Evolutionary conservation across 371 early-diverging fungal species (phyloP).

Genomic region (Mucor mucedo): DNA sequence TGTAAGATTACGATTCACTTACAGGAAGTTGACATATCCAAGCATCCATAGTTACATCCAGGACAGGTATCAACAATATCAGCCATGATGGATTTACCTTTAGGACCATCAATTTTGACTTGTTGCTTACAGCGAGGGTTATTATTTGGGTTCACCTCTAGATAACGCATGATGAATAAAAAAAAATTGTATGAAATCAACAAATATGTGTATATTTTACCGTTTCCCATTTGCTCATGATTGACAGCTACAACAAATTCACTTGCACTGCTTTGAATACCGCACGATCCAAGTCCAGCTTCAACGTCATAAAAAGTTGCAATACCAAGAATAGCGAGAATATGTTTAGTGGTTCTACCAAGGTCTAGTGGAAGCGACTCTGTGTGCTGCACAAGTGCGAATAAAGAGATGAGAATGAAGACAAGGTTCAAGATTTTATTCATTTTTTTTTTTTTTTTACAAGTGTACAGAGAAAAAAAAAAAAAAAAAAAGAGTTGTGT

Average conservation of each 20-base stretch:
- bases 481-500: background rate
- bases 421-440: conserved; percentile 11
- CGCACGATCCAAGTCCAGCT: conserved; percentile 28
- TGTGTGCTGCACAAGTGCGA: conserved; percentile 2
- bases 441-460: conserved; percentile 2
- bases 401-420: conserved; percentile 1
- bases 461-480: background rate
- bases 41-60: conserved; percentile 13
- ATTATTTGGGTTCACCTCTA: conserved; percentile 38
- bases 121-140: conserved; percentile 27
- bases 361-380: conserved; percentile 17
- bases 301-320: conserved; percentile 32
- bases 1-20: background rate
- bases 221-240: conserved; percentile 26
- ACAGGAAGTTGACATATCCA: background rate
- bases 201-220: no score
- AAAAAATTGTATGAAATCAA: no score
- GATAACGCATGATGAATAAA: no score
- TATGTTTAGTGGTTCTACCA: conserved; percentile 1
- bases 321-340: conserved; percentile 18
- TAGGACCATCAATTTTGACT: conserved; percentile 19
- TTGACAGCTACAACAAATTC: conserved; percentile 35
- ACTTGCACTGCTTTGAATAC: conserved; percentile 4
- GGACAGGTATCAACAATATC: conserved; percentile 35
- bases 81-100: conserved; percentile 20